These are phyloP conservation scores for Nepenthes alata DNA, from an alignment of 179 eudicot species.

Conservation along the genomic window DNA sequence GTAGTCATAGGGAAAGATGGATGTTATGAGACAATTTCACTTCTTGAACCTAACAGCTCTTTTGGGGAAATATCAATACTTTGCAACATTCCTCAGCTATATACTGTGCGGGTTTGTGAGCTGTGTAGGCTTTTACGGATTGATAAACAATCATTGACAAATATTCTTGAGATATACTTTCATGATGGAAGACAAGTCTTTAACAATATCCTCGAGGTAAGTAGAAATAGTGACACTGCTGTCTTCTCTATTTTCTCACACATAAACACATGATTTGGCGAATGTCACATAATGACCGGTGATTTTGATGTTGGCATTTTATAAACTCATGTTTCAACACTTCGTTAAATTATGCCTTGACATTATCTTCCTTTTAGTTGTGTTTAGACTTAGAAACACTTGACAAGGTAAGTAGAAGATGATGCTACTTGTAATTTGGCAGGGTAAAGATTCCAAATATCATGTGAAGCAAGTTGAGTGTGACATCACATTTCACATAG, in stretches of 20 bases:
- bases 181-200: constrained; percentile 63
- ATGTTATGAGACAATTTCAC: constrained; percentile 41
- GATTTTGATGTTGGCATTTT: too few species aligned
- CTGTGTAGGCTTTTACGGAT: constrained; percentile 74
- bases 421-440: constrained; percentile 5
- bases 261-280: too few species aligned
- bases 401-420: too few species aligned
- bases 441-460: constrained; percentile 60
- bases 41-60: constrained; percentile 38
- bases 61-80: constrained; percentile 75
- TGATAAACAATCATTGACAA: constrained; percentile 74
- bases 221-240: background rate
- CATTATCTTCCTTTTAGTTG: too few species aligned
- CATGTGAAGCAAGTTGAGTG: constrained; percentile 65
- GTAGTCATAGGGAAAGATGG: constrained; percentile 52
- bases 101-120: constrained; percentile 64
- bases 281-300: too few species aligned
- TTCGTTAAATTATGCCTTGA: too few species aligned
- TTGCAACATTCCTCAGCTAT: constrained; percentile 83
- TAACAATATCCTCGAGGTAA: constrained; percentile 75
- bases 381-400: too few species aligned
- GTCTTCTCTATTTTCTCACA: background rate
- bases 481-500: constrained; percentile 68
- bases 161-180: constrained; percentile 74
- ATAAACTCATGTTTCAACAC: too few species aligned